Evolutionary conservation across 345 rosid genomes (phyloP).

Genomic region (Acer yangbiense): DNA sequence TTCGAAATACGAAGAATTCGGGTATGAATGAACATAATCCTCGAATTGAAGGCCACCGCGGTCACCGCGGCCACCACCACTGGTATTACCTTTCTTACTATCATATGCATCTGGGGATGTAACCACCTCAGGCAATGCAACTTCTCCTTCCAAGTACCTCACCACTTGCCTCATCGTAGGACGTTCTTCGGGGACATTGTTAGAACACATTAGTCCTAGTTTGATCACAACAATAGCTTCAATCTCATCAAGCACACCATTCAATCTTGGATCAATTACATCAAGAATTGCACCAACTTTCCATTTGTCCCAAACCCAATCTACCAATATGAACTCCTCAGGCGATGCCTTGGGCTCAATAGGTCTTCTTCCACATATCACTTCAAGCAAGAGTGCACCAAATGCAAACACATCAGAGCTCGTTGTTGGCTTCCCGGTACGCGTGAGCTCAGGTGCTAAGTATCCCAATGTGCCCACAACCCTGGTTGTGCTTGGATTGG

Average conservation of each 20-base stretch:
- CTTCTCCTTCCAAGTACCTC: conserved; percentile 74
- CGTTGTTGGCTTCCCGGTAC: conserved; percentile 75
- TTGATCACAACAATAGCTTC: conserved; percentile 65
- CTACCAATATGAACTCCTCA: conserved; percentile 88
- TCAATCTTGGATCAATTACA: conserved; percentile 69
- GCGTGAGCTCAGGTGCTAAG: conserved; percentile 89
- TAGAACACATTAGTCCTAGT: conserved; percentile 79
- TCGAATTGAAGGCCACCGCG: conserved; percentile 27
- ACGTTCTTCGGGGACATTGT: conserved; percentile 53
- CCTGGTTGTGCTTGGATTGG: conserved; percentile 68
- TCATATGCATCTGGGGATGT: conserved; percentile 50
- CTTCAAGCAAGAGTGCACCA: conserved; percentile 82
- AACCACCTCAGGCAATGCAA: conserved; percentile 48
- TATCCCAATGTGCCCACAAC: conserved; percentile 97
- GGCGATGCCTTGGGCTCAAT: conserved; percentile 76
- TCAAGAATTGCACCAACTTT: conserved; percentile 57
- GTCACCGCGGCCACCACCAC: conserved; percentile 11
- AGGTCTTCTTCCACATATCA: conserved; percentile 86
- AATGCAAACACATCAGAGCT: conserved; percentile 88
- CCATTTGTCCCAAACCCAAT: conserved; percentile 92
- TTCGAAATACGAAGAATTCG: conserved; percentile 37
- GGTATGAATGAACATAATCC: conserved; percentile 56
- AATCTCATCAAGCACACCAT: conserved; percentile 57
- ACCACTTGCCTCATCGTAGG: conserved; percentile 81
- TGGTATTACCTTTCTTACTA: conserved; percentile 28